Base-by-base conservation (phyloP, 345 rosid species). In the Excoecaria cochinchinensis region DNA sequence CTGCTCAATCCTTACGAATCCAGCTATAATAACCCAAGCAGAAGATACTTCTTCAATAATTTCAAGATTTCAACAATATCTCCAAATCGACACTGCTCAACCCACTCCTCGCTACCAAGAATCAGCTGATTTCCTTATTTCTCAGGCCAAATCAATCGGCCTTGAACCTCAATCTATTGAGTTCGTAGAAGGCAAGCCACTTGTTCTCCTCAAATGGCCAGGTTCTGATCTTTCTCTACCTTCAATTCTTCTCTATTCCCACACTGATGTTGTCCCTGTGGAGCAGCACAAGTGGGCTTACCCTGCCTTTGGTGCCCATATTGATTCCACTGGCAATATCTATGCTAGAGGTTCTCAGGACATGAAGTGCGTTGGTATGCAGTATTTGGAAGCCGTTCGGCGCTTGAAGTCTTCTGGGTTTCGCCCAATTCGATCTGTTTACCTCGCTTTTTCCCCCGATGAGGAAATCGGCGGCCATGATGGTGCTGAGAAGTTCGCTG, bases 361-460 rank as follows among this genome's bases (percentile, higher is more conserved):
- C 82, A 95, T 95, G 98, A 95, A 95, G 89, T 95, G 99, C 76
- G 97, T 95, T 22, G 96, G 98, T 10, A 87, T 85, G 92, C 99
- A 93, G 90, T 90, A 95, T 71, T 84, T 93, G 75, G 98, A 93
- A 79, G 99, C 99, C 39, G 76, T 89, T 65, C 93, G 99, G 48
- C 83, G 77, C 80, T 74, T 93, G 80, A 88, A 85, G 75, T 70
- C 85, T 52, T 81, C 87, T 39, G 92, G 92, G 12, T 95, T 89
- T 75, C 80, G 38, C 31, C 98, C 98, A 0, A 24, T 79, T 74
- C 90, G 99, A 38, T 77, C 97, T 64, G 85, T 93, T 79, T 90
- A 93, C 83, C 76, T 93, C 82, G 81, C 89, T 59, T 93, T 91
- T 77, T 90, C 84, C 62, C 94, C 99, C 25, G 99, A 95, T 75